Evolutionary conservation across 352 stramenopile species (phyloP).

Genomic region (Synura sp.): DNA sequence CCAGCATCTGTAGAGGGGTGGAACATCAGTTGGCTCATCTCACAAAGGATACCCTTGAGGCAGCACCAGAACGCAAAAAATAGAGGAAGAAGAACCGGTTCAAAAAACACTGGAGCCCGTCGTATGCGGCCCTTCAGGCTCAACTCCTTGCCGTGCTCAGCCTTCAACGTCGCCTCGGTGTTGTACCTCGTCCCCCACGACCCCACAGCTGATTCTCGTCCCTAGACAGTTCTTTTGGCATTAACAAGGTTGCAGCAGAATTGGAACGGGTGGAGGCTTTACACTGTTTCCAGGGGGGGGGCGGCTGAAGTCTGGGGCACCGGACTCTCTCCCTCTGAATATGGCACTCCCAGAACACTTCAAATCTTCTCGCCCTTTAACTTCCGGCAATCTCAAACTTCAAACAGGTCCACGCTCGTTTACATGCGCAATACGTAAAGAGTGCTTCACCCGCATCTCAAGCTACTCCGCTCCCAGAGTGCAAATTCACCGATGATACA

Average conservation of each 20-base stretch:
- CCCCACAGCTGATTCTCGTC: not conserved
- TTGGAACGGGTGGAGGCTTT: not conserved
- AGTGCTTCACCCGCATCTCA: not conserved
- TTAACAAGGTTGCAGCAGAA: not conserved
- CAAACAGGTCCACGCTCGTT: not conserved
- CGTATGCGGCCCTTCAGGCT: too few relatives aligned
- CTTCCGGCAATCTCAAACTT: too few relatives aligned
- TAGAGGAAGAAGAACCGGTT: not conserved
- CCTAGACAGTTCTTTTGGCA: not conserved
- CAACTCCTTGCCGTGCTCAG: too few relatives aligned
- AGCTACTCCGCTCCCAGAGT: not conserved
- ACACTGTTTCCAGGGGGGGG: not conserved
- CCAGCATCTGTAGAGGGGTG: not conserved
- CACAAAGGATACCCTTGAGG: too few relatives aligned
- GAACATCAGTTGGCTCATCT: not conserved
- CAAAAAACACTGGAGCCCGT: not conserved
- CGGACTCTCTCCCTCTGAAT: too few relatives aligned
- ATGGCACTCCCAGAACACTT: not conserved
- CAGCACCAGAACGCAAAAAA: not conserved
- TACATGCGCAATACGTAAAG: not conserved
- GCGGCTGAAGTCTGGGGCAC: not conserved
- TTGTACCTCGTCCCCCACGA: not conserved
- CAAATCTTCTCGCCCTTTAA: not conserved
- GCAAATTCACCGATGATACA: not conserved
- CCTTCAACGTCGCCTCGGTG: too few relatives aligned